Evolutionary conservation across 2,329 filamentous ascomycete genomes (phyloP), one percentile per base, ranked within the genome.

Genomic region (Fusarium staphyleae): DNA sequence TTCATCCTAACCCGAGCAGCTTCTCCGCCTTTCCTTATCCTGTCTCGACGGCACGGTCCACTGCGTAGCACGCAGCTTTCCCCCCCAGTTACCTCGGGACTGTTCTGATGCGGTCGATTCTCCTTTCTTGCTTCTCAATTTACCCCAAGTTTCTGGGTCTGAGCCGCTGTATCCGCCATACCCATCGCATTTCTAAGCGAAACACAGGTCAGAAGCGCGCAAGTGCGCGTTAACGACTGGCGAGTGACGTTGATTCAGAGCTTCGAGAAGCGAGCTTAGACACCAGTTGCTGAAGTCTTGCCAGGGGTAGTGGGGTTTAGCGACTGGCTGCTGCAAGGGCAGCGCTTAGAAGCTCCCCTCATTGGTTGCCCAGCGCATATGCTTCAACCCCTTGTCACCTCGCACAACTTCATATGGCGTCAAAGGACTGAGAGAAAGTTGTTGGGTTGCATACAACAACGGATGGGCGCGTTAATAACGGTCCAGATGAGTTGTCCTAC

Each of bases 281-380:
- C 49, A 52, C 46, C 52, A 50, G 49, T 46, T 55, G 50, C 55
- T 55, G 49, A 51, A 63, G 59, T 53, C 54, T 52, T 58, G 46
- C 43, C 48, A 55, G 58, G 55, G 56, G 52, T 44, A 26, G 57
- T 62, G 66, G 68, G 60, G 60, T 62, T 51, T 48, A 57, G 57
- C 57, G 65, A 63, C 65, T 60, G 57, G 57, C 43, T 62, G 59
- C 55, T 64, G 64, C 60, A 66, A 64, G 60, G 55, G 61, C 65
- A 66, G 68, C 68, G 68, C 68, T 69, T 70, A 70, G 45, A 55
- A 65, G 33, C 47, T 42, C 12, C 29, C 48, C 37, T 65, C 51
- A 70, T 70, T 70, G 68, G 68, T 33, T 44, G 42, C 24, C 19
- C 40, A 32, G 53, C 51, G 30, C 48, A 48, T 57, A 46, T 52